Evolutionary conservation across 2,329 filamentous ascomycete genomes (phyloP), one percentile per base, ranked within the genome.

Genomic region (Epichloe bromicola): DNA sequence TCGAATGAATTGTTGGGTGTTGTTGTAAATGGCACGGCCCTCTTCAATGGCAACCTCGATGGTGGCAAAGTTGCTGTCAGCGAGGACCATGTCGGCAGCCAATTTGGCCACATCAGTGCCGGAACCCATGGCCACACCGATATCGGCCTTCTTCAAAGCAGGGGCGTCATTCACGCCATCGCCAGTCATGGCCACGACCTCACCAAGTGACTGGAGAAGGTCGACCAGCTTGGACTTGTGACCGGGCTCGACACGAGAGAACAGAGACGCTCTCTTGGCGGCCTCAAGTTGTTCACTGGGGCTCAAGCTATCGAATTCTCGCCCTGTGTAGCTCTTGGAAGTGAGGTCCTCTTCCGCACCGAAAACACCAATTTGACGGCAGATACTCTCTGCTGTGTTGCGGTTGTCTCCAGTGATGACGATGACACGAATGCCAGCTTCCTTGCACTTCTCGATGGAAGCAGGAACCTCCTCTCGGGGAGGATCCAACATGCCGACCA

Each of bases 211-310:
- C 67, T 98, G 94, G 44, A 98, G 85, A 43, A 98, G 83, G 66
- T 98, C 93, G 46, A 98, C 91, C 44, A 98, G 81, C 70, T 88
- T 93, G n/a, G 87, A 94, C 78, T 98, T 98, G 78, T 98, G 93
- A 47, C 78, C 82, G 48, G 93, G 93, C 68, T 98, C 93, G 23
- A 95, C 94, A 56, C 93, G 86, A 37, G 93, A 98, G 74, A 98
- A 98, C 34, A 98, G 76, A 46, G 86, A 95, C 2, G 91, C 93
- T 42, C 74, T 81, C 70, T 86, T 87, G 46, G 88, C 91, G 19
- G 88, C 93, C 62, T 86, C 78, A 40, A 95, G 74, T 70, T 97
- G 83, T 65, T 95, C 86, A 57, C 72, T 73, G 33, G 88, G 79
- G 63, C 78, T 86, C 50, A 98, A 75, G 53, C 82, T 82, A 63